A percentile compares a stretch with the other conserved stretches of the same genome.
Evolutionary conservation across 108 stramenopile genomes (phyloP).

Genomic region (Nannochloropsis oceanica): DNA sequence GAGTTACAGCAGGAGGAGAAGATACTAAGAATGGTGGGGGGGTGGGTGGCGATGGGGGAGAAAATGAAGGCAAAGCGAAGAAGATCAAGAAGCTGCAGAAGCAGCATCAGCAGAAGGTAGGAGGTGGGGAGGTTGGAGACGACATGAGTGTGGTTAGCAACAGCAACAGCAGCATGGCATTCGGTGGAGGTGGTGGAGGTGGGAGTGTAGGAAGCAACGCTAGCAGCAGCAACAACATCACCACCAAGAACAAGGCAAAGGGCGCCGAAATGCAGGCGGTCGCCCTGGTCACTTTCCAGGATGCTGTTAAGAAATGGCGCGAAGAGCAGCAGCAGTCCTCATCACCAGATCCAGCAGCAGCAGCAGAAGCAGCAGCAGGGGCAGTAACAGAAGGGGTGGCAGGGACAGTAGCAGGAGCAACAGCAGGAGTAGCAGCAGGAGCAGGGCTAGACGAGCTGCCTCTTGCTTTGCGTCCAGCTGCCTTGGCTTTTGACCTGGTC

Average conservation of each 20-base stretch:
- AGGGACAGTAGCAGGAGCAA: no score
- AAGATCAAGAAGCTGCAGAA: neutral
- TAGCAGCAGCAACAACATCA: neutral
- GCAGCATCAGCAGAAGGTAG: no score
- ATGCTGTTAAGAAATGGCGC: neutral
- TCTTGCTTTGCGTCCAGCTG: neutral
- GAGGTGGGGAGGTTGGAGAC: neutral
- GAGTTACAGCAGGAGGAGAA: neutral
- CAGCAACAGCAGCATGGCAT: neutral
- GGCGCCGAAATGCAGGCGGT: neutral
- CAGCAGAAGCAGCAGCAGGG: no score
- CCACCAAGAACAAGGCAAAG: neutral
- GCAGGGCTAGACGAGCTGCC: neutral
- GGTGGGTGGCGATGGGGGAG: neutral
- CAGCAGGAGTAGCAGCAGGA: no score
- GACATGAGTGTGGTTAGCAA: neutral
- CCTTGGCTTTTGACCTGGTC: neutral
- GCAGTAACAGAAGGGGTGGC: no score
- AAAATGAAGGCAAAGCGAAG: neutral
- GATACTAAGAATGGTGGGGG: neutral
- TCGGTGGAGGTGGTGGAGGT: neutral
- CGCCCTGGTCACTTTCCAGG: neutral
- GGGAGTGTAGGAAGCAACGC: no score
- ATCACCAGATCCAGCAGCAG: no score
- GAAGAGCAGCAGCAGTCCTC: no score